phyloP scores from a whole-genome alignment of 2,329 filamentous ascomycete species.

The Colletotrichum sidae region DNA sequence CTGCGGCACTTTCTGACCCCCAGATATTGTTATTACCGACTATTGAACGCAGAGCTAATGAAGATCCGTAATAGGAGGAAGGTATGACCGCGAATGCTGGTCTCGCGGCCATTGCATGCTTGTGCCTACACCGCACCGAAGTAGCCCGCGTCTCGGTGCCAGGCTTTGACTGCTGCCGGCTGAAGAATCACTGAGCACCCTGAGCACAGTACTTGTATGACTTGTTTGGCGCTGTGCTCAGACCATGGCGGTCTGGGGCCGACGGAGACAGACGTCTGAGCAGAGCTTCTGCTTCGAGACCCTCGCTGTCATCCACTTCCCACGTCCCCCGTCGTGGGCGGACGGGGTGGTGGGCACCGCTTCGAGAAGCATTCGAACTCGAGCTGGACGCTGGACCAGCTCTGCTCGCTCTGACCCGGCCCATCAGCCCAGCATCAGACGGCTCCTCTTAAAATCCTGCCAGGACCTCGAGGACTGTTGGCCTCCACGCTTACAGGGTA shows the following conservation, averaged over 20 bases:
- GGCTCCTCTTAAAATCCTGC: constrained; percentile 13
- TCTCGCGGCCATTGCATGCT: too few species aligned
- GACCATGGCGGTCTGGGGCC: constrained; percentile 27
- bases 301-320: constrained; percentile 26
- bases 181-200: too few species aligned
- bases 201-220: too few species aligned
- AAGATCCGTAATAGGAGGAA: not conserved
- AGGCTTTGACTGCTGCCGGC: not conserved
- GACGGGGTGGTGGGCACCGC: constrained; percentile 20
- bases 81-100: too few species aligned
- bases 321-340: constrained; percentile 24
- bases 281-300: constrained; percentile 34
- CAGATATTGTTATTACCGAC: not conserved
- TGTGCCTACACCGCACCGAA: not conserved
- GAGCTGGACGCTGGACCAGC: constrained; percentile 13
- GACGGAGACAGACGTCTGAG: constrained; percentile 23
- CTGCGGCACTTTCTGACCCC: not conserved
- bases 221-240: constrained; percentile 1
- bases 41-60: not conserved
- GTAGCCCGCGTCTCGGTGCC: not conserved
- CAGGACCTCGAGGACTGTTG: constrained; percentile 7
- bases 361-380: constrained; percentile 27
- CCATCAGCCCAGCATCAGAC: constrained; percentile 20
- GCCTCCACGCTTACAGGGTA: constrained; percentile 12
- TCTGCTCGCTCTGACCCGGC: constrained; percentile 12